Evolutionary conservation across 2,329 filamentous ascomycete genomes (phyloP).

Genomic region (Parastagonospora nodorum): DNA sequence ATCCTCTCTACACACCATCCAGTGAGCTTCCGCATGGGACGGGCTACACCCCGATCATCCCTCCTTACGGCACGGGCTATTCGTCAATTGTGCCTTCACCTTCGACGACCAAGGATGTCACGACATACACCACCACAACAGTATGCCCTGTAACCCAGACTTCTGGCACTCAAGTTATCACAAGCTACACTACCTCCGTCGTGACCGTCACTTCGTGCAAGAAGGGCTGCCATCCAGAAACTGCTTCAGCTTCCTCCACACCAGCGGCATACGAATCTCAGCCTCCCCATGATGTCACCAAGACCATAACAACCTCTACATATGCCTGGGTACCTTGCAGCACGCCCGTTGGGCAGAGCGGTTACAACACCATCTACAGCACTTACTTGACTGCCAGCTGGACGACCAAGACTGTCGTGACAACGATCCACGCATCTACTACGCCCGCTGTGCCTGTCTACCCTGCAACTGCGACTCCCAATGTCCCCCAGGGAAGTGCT

Average conservation of each 20-base stretch:
- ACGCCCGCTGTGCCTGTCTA: slow-evolving; percentile 2
- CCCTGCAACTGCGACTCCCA: slow-evolving; percentile 3
- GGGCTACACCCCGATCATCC: background rate
- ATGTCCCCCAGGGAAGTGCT: background rate
- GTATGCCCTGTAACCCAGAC: slow-evolving; percentile 26
- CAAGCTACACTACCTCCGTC: slow-evolving; percentile 42
- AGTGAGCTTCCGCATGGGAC: background rate
- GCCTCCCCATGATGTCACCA: slow-evolving; percentile 24
- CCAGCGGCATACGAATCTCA: slow-evolving; percentile 9
- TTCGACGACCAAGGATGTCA: slow-evolving; percentile 28
- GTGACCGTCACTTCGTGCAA: slow-evolving; percentile 47
- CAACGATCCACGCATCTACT: slow-evolving; percentile 29
- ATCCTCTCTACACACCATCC: slow-evolving; percentile 8
- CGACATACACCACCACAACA: slow-evolving; percentile 26
- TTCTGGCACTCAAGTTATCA: slow-evolving; percentile 19
- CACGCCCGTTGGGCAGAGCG: slow-evolving; percentile 41
- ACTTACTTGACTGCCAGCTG: slow-evolving; percentile 47
- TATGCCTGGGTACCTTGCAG: slow-evolving; percentile 46
- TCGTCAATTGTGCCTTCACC: slow-evolving; percentile 10
- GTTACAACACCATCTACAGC: slow-evolving; percentile 39
- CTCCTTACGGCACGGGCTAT: slow-evolving; percentile 10
- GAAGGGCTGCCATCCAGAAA: slow-evolving; percentile 35
- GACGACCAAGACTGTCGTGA: slow-evolving; percentile 35
- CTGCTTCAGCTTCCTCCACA: slow-evolving; percentile 15
- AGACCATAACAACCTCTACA: slow-evolving; percentile 39